Evolutionary conservation across 179 eudicot genomes (phyloP).

Genomic region (Corrigiola litoralis): DNA sequence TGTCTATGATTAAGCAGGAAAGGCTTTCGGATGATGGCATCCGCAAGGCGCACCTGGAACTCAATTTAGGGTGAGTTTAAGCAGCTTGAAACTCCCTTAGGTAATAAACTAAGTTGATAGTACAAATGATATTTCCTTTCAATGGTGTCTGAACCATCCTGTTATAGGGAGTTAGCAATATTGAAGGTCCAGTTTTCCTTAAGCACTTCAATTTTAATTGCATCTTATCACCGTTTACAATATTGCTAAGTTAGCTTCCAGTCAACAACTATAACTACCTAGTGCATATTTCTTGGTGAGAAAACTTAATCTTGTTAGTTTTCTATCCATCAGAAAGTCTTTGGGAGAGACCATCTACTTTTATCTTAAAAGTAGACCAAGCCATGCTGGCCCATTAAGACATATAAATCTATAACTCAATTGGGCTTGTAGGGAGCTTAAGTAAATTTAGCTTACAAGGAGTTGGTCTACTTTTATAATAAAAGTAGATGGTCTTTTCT

Average conservation of each 20-base stretch:
- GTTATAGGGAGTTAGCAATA: neutral
- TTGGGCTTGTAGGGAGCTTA: too few species aligned
- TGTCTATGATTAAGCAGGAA: slow-evolving; percentile 50
- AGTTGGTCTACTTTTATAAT: too few species aligned
- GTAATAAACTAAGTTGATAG: neutral
- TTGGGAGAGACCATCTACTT: too few species aligned
- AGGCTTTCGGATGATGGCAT: slow-evolving; percentile 38
- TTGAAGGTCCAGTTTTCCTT: neutral
- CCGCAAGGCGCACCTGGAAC: slow-evolving; percentile 69
- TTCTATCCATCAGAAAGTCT: too few species aligned
- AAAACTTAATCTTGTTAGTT: too few species aligned
- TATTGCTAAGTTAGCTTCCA: neutral
- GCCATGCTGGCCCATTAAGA: too few species aligned
- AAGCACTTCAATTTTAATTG: neutral
- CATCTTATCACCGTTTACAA: neutral
- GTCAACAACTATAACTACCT: neutral
- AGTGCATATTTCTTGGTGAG: neutral
- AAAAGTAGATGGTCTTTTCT: too few species aligned
- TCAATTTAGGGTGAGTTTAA: slow-evolving; percentile 68
- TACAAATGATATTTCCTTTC: too few species aligned
- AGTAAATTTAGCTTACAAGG: too few species aligned
- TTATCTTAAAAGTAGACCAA: too few species aligned
- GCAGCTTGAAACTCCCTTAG: neutral
- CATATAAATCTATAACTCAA: too few species aligned
- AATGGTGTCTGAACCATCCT: too few species aligned